phyloP scores from a whole-genome alignment of 768 basidiomycete genomes.

The Pulveroboletus sp. region DNA sequence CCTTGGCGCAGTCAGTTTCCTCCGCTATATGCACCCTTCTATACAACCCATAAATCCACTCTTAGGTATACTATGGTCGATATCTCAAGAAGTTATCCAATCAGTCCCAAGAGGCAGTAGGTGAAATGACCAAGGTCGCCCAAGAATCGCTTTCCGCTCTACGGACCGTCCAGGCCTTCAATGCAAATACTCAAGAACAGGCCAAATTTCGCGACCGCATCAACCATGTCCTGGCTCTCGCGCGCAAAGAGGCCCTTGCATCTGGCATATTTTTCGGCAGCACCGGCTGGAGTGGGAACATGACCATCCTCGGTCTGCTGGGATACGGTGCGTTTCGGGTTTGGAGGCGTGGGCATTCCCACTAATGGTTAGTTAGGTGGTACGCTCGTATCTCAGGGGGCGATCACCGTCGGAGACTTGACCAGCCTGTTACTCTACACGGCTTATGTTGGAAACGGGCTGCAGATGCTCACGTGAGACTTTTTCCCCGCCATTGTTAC shows the following conservation, averaged over 20 bases:
- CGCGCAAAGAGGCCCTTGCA: slow-evolving; percentile 83
- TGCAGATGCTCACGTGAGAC: slow-evolving; percentile 73
- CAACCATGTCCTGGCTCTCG: slow-evolving; percentile 63
- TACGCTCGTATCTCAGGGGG: slow-evolving; percentile 80
- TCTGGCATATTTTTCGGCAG: slow-evolving; percentile 91
- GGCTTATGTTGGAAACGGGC: slow-evolving; percentile 77
- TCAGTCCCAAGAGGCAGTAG: slow-evolving; percentile 89
- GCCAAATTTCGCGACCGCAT: slow-evolving; percentile 67
- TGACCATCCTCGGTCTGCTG: slow-evolving; percentile 81
- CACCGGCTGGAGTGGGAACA: slow-evolving; percentile 89
- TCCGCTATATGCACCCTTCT: background rate
- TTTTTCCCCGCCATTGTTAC: background rate
- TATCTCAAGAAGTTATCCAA: slow-evolving; percentile 91
- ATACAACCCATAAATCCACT: slow-evolving; percentile 4
- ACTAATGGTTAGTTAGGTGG: slow-evolving; percentile 53
- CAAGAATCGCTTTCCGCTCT: slow-evolving; percentile 86
- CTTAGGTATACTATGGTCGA: slow-evolving; percentile 88
- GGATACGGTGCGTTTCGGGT: slow-evolving; percentile 67
- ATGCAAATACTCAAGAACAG: slow-evolving; percentile 75
- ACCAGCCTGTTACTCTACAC: slow-evolving; percentile 89
- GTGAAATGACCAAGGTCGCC: slow-evolving; percentile 89
- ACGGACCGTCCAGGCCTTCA: slow-evolving; percentile 88
- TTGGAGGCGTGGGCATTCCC: background rate
- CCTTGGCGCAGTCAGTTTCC: slow-evolving; percentile 62
- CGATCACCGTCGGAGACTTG: slow-evolving; percentile 88